Evolutionary conservation across 768 basidiomycete genomes (phyloP), one percentile per base, ranked within the genome.

Genomic region (Boletus rubropictus): DNA sequence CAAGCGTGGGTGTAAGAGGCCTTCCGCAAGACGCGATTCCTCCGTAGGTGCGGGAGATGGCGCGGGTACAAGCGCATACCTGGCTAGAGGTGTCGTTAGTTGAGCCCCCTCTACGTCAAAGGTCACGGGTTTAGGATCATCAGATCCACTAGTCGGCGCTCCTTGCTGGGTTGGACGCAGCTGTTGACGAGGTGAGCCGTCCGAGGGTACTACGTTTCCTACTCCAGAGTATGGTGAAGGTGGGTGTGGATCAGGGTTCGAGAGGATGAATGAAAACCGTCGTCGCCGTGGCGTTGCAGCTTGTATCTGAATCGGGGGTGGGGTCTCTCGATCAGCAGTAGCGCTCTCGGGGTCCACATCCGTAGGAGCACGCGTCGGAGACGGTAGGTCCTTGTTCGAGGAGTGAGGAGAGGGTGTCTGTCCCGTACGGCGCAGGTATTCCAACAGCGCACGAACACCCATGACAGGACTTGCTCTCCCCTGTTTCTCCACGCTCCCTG

Each of bases 1-100:
- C 32, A 66, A 51, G 12, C 65, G 57, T 3, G 64, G 64, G 34
- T 66, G 63, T 17, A 66, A 51, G 10, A 65, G 63, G 14, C 65
- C 65, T 12, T 64, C 65, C 7, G 48, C 53, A 29, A 51, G 48
- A 18, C 44, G 54, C 1, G 50, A 59, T 38, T 57, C 64, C 15
- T 67, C 63, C 8, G 65, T 65, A 18, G 54, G 56, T 4, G 1
- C 63, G 0, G 65, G 63, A 1, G 64, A 60, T 17, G 62, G 59
- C 1, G 42, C 42, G 2, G 50, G 7, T 28, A 4, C 29, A 42
- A 44, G 20, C 22, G 42, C n/a, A 24, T 51, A 44, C 8, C 50
- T 41, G 4, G 33, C 21, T 7, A 51, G 49, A 41, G 52, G 39
- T 15, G 42, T 5, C 29, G 35, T 35, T 10, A 46, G 42, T 20